Conservation (phyloP, 106 monocot species). For the Hemerocallis citrina region DNA sequence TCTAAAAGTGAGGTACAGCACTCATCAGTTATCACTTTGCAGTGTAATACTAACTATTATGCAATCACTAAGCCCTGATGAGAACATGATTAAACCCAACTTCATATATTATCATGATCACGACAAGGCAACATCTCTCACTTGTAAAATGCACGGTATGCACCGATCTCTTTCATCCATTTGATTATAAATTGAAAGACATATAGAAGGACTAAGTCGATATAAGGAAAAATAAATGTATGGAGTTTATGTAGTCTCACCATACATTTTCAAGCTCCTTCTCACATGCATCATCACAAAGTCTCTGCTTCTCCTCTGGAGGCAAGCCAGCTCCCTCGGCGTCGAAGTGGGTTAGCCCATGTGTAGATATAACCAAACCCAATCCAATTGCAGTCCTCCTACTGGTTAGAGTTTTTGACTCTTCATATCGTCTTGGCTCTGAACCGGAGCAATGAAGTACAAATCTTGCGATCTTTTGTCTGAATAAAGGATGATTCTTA, state of each 20-base stretch:
- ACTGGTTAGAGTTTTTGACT: constrained; percentile 9
- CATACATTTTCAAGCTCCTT: constrained; percentile 98
- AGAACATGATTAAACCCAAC: too few species aligned
- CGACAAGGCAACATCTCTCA: too few species aligned
- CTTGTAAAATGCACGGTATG: too few species aligned
- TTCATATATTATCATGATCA: too few species aligned
- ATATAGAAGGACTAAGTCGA: too few species aligned
- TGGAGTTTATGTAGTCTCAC: constrained; percentile 41
- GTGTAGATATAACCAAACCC: constrained; percentile 22
- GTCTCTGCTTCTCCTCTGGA: constrained; percentile 72
- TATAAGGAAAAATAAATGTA: neutral
- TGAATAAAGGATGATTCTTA: neutral
- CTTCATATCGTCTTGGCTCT: neutral
- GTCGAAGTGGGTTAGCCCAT: constrained; percentile 13
- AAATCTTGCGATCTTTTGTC: constrained; percentile 12
- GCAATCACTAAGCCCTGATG: too few species aligned
- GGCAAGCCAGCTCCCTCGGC: constrained; percentile 66
- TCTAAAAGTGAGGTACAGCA: too few species aligned
- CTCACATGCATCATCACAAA: constrained; percentile 75
- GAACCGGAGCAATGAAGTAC: constrained; percentile 14
- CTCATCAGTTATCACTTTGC: too few species aligned
- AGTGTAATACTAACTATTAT: too few species aligned
- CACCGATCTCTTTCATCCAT: neutral
- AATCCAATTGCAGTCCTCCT: constrained; percentile 39
- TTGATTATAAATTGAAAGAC: neutral